Base-by-base conservation (phyloP, 2,329 filamentous ascomycete species). In the Sclerotinia sclerotiorum region DNA sequence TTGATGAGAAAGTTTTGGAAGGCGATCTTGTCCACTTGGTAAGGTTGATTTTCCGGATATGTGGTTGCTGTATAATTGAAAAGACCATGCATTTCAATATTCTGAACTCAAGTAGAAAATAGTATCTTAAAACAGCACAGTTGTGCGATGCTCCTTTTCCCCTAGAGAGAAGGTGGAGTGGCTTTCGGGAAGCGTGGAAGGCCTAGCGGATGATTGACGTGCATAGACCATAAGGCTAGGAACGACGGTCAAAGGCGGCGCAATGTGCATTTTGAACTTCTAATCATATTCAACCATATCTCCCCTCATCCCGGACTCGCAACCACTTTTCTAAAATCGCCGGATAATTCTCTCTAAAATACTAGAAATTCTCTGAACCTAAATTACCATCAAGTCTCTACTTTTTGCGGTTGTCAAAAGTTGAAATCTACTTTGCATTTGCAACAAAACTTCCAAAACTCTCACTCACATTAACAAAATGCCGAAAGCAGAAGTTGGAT, bases 401-500 rank as follows among this genome's bases (percentile, higher is more conserved):
- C 7, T 49, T 24, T 27, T 46, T 29, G 21, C 29, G 51, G 13
- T 27, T 21, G 2, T 27, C 1, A 35, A 27, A 24, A 35, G 29
- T 21, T 62, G 29, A 62, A 19, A 17, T 51, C 24, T 13, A 29
- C 44, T 21, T 49, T 19, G n/a, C 2, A 62, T 27, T 21, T 35
- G 21, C 21, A 17, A 48, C 21, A 17, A 49, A 61, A 11, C 58
- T 49, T 61, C 44, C 44, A 49, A 11, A 35, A 8, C 15, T 29
- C 5, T 29, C 29, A 29, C 19, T 39, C 17, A 63, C 46, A 63
- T 70, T 74, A 74, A 76, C 82, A 90, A 78, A 65, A 98, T 98
- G 94, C 90, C 90, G 65, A 92, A 92, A 83, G 95, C 95, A 76
- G 95, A 98, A 83, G 89, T 92, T 66, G 95, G 95, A 72, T 92